These are phyloP conservation scores for Millerozyma miso DNA, from an alignment of 805 yeast genomes.

Conservation along the genomic window DNA sequence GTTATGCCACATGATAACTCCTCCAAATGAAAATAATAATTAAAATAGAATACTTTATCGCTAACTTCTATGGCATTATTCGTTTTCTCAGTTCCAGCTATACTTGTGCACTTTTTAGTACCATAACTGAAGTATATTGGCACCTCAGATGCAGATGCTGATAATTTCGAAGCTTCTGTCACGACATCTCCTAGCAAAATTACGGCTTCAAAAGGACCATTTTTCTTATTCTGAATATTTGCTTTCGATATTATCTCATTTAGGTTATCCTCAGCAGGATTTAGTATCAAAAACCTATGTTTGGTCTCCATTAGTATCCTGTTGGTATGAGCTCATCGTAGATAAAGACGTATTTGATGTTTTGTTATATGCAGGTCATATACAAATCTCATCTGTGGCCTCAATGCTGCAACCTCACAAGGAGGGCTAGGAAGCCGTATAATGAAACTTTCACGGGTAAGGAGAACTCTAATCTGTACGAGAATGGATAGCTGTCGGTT, in stretches of 20 bases:
- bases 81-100: conserved; percentile 1
- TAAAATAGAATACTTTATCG: background rate
- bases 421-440: too few species aligned
- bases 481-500: too few species aligned
- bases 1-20: conserved; percentile 41
- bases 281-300: conserved; percentile 39
- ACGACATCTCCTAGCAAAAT: conserved; percentile 49
- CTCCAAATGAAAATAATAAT: background rate
- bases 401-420: too few species aligned
- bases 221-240: conserved; percentile 47
- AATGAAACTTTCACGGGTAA: too few species aligned
- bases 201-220: conserved; percentile 63
- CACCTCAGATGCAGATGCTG: conserved; percentile 15
- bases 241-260: conserved; percentile 43
- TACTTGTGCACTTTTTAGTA: conserved; percentile 7
- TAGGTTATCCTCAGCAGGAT: conserved; percentile 41
- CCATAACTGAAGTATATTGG: conserved; percentile 25
- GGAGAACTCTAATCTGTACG: too few species aligned
- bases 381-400: too few species aligned
- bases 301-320: conserved; percentile 10
- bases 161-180: conserved; percentile 10
- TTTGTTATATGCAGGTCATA: background rate
- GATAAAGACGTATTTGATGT: background rate
- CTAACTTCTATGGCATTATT: conserved; percentile 1
- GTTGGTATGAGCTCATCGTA: background rate